phyloP scores from a whole-genome alignment of 2,329 filamentous ascomycete genomes.

The Colletotrichum abscissum region DNA sequence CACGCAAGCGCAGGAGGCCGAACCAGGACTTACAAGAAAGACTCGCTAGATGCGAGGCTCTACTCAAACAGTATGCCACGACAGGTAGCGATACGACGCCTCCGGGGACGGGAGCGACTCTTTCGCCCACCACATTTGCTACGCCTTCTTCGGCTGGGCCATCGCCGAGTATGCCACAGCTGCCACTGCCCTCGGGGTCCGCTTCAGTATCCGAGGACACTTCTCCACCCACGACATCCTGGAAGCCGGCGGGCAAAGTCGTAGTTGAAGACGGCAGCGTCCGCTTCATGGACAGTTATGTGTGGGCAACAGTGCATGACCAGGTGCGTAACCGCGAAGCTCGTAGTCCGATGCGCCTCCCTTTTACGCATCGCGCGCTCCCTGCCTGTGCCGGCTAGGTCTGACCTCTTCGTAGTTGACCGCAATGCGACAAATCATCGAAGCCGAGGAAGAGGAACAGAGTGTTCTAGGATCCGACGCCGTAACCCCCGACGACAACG shows the following conservation, averaged over 20 bases:
- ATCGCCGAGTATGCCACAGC: slow-evolving; percentile 28
- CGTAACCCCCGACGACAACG: slow-evolving; percentile 62
- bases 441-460: slow-evolving; percentile 61
- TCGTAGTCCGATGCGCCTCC: neutral
- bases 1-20: slow-evolving; percentile 67
- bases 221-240: slow-evolving; percentile 42
- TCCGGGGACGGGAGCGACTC: slow-evolving; percentile 35
- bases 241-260: slow-evolving; percentile 63
- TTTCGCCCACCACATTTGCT: slow-evolving; percentile 14
- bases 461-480: slow-evolving; percentile 61
- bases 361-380: neutral
- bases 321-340: slow-evolving; percentile 55
- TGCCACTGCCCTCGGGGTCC: slow-evolving; percentile 37
- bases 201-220: slow-evolving; percentile 39
- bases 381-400: neutral
- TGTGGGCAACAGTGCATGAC: slow-evolving; percentile 65
- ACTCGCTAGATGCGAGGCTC: slow-evolving; percentile 67
- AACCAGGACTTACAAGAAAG: slow-evolving; percentile 72
- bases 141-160: slow-evolving; percentile 29
- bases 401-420: slow-evolving; percentile 54
- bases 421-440: slow-evolving; percentile 69
- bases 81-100: slow-evolving; percentile 36
- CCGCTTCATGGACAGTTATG: slow-evolving; percentile 67
- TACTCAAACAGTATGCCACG: slow-evolving; percentile 67
- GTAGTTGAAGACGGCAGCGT: slow-evolving; percentile 65